Conservation (phyloP, 2,329 filamentous ascomycete genomes). For the Cladosporium halotolerans region DNA sequence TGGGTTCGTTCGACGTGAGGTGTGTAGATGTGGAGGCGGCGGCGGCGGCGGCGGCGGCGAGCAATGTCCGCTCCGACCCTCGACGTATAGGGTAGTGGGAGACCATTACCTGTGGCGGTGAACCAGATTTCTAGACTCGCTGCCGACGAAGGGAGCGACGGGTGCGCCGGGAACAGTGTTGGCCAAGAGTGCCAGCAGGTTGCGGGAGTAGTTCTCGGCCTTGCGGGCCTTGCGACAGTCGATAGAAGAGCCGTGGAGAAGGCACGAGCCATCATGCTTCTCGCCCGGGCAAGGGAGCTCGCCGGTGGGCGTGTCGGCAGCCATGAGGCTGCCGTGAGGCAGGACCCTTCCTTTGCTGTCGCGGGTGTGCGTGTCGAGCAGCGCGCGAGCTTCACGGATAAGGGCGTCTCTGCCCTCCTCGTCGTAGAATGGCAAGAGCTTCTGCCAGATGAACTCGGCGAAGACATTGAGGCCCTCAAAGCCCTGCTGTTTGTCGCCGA, state of each 20-base stretch:
- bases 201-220: background rate
- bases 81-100: too few relatives aligned
- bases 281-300: background rate
- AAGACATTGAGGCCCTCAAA: background rate
- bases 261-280: background rate
- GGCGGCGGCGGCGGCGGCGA: too few relatives aligned
- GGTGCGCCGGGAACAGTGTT: too few relatives aligned
- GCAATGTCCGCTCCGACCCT: too few relatives aligned
- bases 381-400: background rate
- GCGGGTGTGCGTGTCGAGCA: background rate
- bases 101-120: too few relatives aligned
- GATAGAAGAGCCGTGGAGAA: background rate
- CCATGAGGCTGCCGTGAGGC: background rate
- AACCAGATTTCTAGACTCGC: too few relatives aligned
- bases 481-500: background rate
- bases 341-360: background rate
- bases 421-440: background rate
- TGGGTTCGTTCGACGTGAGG: too few relatives aligned
- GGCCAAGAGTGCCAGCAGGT: too few relatives aligned
- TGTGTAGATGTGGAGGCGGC: too few relatives aligned
- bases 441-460: background rate
- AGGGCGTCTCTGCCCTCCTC: background rate
- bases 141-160: too few relatives aligned
- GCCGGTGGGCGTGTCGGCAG: background rate
- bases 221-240: background rate